phyloP scores from a whole-genome alignment of 805 yeast genomes.

The Cyberlindnera xylosilytica region DNA sequence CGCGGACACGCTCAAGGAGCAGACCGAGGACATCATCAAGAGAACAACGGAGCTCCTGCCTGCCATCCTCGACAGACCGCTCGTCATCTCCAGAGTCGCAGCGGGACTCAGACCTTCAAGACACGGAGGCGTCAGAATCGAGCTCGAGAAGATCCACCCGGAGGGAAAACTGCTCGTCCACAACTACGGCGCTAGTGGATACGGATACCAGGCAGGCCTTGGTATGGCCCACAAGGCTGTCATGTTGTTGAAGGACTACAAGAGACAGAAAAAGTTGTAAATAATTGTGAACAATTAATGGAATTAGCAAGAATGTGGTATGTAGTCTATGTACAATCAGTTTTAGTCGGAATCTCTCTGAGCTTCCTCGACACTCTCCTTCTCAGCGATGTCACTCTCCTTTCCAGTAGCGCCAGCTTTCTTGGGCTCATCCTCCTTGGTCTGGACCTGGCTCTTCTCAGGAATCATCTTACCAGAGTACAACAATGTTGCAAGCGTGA shows the following conservation, averaged over 20 bases:
- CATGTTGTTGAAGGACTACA: conserved; percentile 18
- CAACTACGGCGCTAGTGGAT: conserved; percentile 69
- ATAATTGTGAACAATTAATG: background rate
- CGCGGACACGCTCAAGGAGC: conserved; percentile 52
- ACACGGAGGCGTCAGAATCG: conserved; percentile 73
- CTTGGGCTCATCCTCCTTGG: background rate
- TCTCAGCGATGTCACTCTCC: too few species aligned
- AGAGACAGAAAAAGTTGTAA: conserved; percentile 10
- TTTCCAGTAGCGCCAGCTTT: too few species aligned
- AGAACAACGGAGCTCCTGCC: conserved; percentile 56
- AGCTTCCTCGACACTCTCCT: background rate
- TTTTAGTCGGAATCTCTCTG: background rate
- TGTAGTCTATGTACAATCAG: too few species aligned
- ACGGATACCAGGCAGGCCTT: conserved; percentile 64
- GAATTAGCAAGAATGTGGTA: background rate
- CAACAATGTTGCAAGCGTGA: background rate
- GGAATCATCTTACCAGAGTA: background rate
- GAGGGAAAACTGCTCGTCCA: conserved; percentile 52
- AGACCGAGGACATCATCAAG: conserved; percentile 58
- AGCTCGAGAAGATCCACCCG: conserved; percentile 44
- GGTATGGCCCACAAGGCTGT: conserved; percentile 57
- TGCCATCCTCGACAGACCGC: conserved; percentile 40
- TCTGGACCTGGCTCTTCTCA: background rate
- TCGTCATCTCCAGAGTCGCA: conserved; percentile 58
- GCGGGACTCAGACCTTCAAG: conserved; percentile 79